Base-by-base conservation (phyloP, 78 protist genomes). In the Emiliania huxleyi region DNA sequence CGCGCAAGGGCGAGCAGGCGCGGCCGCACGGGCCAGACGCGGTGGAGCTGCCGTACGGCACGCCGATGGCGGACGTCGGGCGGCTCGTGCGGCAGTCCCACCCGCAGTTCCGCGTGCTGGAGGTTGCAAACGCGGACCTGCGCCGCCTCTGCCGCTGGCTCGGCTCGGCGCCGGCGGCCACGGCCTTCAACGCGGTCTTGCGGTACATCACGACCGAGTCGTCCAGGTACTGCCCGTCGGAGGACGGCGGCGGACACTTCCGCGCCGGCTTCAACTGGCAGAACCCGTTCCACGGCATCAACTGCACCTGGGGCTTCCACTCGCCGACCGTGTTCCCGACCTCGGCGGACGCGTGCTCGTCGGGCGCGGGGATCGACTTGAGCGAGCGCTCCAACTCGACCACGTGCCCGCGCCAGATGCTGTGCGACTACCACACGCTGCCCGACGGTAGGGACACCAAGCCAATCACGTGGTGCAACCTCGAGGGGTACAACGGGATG, bases 281-380 rank as follows among this genome's bases (percentile, higher is more conserved):
- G 11, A 77, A 77, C 29, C 85, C 85, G 42, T 77, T 77, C 46
- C 37, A 45, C 18, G 85, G 46, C 29, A 40, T 40, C 85, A 77
- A 77, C 85, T 77, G 85, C 85, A 77, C 85, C 0, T 77, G 85
- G 85, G 85, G 85, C 26, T 77, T 77, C 46, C 85, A 77, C 18
- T 77, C 18, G 25, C 85, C 85, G 12, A 40, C 85, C 19, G 29
- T 33, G 33, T 77, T 77, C 26, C 85, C 85, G 46, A 3, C 3
- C 29, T 3, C 5, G 75, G 3, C 2, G 8, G 29, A 4, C 29
- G 3, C 29, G 8, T 4, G 11, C 33, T 4, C 8, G 2, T 5
- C 23, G 37, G 23, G n/a, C 29, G 37, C 29, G 85, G 15, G 25
- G n/a, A 77, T 3, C 48, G 12, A 8, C 62, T 19, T 77, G 15